These are phyloP conservation scores for Pyrenophora seminiperda DNA, from an alignment of 2,329 filamentous ascomycete species.

Conservation along the genomic window DNA sequence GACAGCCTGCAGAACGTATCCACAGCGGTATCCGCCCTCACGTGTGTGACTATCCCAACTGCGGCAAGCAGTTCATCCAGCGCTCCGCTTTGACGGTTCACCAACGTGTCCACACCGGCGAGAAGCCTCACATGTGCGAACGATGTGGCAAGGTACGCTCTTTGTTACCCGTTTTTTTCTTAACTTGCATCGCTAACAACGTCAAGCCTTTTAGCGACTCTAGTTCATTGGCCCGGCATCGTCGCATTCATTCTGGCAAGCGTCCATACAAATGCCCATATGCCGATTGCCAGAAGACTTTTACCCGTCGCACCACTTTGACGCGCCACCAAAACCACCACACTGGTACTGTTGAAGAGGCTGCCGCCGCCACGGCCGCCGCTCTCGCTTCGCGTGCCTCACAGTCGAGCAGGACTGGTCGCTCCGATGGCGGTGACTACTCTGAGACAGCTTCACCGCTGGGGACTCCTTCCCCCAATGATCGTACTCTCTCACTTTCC, in stretches of 20 bases:
- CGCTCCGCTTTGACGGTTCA: constrained; percentile 94
- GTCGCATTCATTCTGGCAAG: constrained; percentile 93
- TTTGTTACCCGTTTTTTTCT: background rate
- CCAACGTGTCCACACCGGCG: constrained; percentile 91
- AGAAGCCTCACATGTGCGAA: constrained; percentile 98
- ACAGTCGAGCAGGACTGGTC: constrained; percentile 56
- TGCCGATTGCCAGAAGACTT: constrained; percentile 97
- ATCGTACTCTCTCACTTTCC: constrained; percentile 78
- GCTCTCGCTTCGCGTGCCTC: constrained; percentile 68
- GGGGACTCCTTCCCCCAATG: constrained; percentile 82
- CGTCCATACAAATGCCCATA: constrained; percentile 97
- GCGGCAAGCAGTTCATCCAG: constrained; percentile 97
- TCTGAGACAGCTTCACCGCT: constrained; percentile 75
- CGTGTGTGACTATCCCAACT: constrained; percentile 85
- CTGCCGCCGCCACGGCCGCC: constrained; percentile 84
- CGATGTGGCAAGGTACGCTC: constrained; percentile 85
- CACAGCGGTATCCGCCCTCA: constrained; percentile 91
- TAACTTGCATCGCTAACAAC: constrained; percentile 28
- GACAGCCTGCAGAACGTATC: constrained; percentile 74
- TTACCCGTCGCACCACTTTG: constrained; percentile 91
- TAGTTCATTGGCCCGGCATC: constrained; percentile 89
- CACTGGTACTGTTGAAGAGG: constrained; percentile 92
- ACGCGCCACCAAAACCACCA: constrained; percentile 97
- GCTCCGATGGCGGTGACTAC: constrained; percentile 72
- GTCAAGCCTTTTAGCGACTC: constrained; percentile 91